Base-by-base conservation (phyloP, 306 rosid species). In the Vigna trinervia region DNA sequence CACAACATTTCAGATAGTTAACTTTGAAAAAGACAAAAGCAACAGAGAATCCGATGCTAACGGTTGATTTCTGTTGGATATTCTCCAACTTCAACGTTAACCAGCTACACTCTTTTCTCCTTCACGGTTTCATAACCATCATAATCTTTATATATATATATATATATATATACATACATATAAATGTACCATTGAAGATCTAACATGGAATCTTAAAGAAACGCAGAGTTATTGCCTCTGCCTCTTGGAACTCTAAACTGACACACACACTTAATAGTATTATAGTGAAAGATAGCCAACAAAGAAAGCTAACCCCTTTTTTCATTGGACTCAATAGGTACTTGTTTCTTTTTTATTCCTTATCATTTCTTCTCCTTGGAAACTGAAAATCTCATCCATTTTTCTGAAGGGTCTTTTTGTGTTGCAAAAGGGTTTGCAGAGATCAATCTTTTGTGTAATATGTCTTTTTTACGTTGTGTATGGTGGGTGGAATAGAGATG, bases 271-370 rank as follows among this genome's bases (percentile, higher is more conserved):
- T 70, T 78, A 6, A 23, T 52, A 60, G 19, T 65, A 64, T 20
- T 51, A 28, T 57, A 71, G 52, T 72, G 68, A 36, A 52, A 74
- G 3, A 4, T 66, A 82, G 59, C 80, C 68, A 52, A 72, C 56
- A 85, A 82, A 74, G 86, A 78, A 81, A 32, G 71, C 74, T 64
- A 75, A 36, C 57, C 73, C 57, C 19, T 73, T 77, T 48, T 68
- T 51, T 69, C 78, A 58, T 51, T 39, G n/a, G 64, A 59, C 77
- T 67, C 69, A 43, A 66, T 69, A 54, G 46, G 19, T 38, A 68
- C 23, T 66, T 67, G 63, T 26, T 53, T 77, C 75, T 73, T 80
- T 80, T n/a, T 63, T 23, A 48, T 54, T 77, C 58, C 17, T 46
- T 64, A 12, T 53, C 60, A 13, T 69, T 54, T 71, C 51, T 74